Evolutionary conservation across 805 yeast genomes (phyloP).

Genomic region (Candida orba): DNA sequence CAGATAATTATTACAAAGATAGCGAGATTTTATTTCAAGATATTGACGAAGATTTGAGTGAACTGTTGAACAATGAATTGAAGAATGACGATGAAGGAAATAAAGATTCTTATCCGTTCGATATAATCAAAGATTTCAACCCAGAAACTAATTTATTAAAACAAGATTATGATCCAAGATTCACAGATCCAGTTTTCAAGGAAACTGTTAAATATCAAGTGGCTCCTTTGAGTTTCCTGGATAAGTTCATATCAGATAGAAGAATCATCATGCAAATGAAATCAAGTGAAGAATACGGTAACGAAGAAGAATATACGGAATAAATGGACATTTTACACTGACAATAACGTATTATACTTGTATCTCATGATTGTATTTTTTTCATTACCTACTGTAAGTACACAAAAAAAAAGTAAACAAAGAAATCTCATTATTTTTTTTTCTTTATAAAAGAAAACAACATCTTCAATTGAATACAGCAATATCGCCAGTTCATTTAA

Average conservation of each 20-base stretch:
- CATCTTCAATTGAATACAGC: too few species aligned
- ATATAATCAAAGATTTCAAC: constrained; percentile 6
- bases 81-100: not conserved
- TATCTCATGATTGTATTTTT: too few species aligned
- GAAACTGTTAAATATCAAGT: constrained; percentile 9
- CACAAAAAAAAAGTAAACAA: too few species aligned
- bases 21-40: too few species aligned
- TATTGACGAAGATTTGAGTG: not conserved
- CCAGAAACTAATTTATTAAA: constrained; percentile 10
- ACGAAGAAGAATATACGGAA: too few species aligned
- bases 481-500: too few species aligned
- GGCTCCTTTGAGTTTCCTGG: constrained; percentile 11
- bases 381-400: too few species aligned
- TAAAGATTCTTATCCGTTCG: constrained; percentile 4
- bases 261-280: constrained; percentile 13
- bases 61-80: not conserved
- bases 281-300: too few species aligned
- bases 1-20: constrained; percentile 5
- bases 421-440: too few species aligned
- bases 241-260: constrained; percentile 16
- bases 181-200: constrained; percentile 17
- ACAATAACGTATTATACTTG: too few species aligned
- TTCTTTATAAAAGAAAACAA: too few species aligned
- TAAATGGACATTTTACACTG: too few species aligned
- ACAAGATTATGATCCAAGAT: constrained; percentile 21